Evolutionary conservation across 306 rosid genomes (phyloP).

Genomic region (Cucumis sativus): DNA sequence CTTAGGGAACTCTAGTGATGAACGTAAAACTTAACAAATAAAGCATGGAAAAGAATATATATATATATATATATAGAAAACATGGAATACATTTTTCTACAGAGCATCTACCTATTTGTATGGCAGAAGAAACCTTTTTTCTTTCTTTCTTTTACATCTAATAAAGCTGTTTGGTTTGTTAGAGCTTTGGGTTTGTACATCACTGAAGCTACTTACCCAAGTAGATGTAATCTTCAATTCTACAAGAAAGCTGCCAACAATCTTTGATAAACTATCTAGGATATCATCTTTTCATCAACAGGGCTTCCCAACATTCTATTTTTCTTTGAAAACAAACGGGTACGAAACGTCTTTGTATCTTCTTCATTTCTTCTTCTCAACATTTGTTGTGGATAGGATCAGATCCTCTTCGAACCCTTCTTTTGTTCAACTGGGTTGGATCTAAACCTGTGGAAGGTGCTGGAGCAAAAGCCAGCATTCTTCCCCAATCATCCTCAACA

Average conservation of each 20-base stretch:
- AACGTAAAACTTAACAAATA: not conserved
- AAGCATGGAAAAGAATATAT: not conserved
- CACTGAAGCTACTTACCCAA: conserved; percentile 2
- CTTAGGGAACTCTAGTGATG: not conserved
- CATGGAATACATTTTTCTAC: not conserved
- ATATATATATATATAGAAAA: not conserved
- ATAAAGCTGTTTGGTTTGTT: conserved; percentile 4
- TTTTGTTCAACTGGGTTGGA: conserved; percentile 61
- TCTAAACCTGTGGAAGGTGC: conserved; percentile 49
- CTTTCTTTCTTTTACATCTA: conserved; percentile 1
- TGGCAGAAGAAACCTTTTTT: conserved; percentile 4
- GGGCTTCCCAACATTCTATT: not conserved
- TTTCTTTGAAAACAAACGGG: conserved; percentile 15
- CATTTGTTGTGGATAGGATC: conserved; percentile 91
- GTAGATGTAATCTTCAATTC: not conserved
- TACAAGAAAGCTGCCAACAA: not conserved
- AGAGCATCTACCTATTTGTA: conserved; percentile 1
- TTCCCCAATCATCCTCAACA: conserved; percentile 31
- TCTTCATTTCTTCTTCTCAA: conserved; percentile 19
- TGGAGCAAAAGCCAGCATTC: conserved; percentile 49
- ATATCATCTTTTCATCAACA: not conserved
- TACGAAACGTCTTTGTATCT: not conserved
- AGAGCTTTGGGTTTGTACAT: not conserved
- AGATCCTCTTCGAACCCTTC: conserved; percentile 61
- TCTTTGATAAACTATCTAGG: not conserved